These are phyloP conservation scores for Umbellularia californica DNA, from an alignment of 164 flowering plant species.

Conservation along the genomic window DNA sequence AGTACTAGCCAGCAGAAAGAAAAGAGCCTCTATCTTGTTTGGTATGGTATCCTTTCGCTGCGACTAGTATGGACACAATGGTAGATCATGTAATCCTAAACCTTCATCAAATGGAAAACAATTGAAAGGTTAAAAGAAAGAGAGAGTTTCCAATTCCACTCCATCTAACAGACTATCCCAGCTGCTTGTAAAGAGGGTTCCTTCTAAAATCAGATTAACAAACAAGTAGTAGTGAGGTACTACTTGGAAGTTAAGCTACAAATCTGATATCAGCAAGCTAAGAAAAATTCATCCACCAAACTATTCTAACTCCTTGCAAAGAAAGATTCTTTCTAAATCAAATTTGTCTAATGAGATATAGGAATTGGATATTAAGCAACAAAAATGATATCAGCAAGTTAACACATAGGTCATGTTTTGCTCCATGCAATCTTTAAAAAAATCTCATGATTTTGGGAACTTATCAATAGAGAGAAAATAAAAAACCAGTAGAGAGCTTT, in stretches of 20 bases:
- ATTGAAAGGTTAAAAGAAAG: too few species aligned
- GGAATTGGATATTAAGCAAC: too few species aligned
- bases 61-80: background rate
- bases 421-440: background rate
- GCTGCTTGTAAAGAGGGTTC: background rate
- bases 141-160: too few species aligned
- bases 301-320: too few species aligned
- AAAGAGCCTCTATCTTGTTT: background rate
- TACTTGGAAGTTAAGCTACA: background rate
- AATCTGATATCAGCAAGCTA: too few species aligned
- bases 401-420: background rate
- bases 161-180: too few species aligned
- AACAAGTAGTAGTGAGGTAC: background rate
- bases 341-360: too few species aligned
- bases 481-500: background rate
- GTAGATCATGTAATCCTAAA: background rate
- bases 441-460: background rate
- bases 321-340: too few species aligned
- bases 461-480: background rate
- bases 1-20: slow-evolving; percentile 7
- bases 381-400: background rate
- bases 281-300: too few species aligned
- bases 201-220: background rate
- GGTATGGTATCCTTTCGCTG: too few species aligned
- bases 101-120: background rate